Base-by-base conservation (phyloP, 176 grass and related monocot species). In the Hsuehochloa calcarea region DNA sequence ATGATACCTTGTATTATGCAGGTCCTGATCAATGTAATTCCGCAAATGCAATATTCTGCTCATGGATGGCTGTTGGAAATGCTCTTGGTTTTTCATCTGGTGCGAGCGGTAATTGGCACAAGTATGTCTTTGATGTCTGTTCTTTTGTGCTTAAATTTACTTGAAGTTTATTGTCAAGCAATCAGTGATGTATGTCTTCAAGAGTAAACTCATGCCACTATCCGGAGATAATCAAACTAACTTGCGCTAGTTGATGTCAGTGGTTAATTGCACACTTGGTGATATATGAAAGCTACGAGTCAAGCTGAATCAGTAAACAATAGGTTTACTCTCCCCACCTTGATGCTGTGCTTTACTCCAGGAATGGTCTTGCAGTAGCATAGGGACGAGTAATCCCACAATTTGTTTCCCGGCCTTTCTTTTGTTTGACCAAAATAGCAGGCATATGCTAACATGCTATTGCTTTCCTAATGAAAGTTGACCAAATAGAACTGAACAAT, bases 41-140 rank as follows among this genome's bases (percentile, higher is more conserved):
- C 55, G 93, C 96, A 68, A 99, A 99, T 82, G 93, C 96, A n/a
- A 99, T 99, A 94, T 99, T 96, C 82, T 99, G 96, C 80, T 96
- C 93, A 81, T 99, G 96, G 96, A 99, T 99, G 96, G 96, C 91
- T 80, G 85, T 99, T 67, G 96, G 96, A 69, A 99, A 99, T 68
- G 55, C 92, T 77, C 83, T 96, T 78, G 96, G 96, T 6, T 99
- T 96, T 87, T 99, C 91, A 55, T 74, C 93, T 82, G 96, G 96
- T 64, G 90, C 91, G 3, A 96, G 91, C 7, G 79, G 93, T 38
- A 83, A 92, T 46, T 99, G 96, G 93, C 96, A 96, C 86, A 99
- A 82, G 96, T 99, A 90, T 14, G 80, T 60, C 46, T 45, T 65
- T 50, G 60, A 29, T 51, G 3, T 52, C 1, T 44, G 3, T 58